phyloP scores from a whole-genome alignment of 2,329 filamentous ascomycete species.

The Fusarium acutatum region DNA sequence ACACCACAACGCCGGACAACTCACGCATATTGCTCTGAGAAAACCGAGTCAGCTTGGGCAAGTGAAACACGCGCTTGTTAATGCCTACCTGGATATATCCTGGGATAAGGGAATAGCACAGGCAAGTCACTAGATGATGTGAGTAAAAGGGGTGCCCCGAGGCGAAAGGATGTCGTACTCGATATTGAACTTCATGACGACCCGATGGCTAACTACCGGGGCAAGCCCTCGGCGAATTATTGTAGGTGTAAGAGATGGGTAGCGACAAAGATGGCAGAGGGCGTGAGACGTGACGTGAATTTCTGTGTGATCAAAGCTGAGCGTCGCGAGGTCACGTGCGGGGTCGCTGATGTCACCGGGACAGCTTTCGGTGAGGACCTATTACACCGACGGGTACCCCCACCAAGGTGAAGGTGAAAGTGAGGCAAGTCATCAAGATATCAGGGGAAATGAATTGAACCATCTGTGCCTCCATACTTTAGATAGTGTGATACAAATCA shows the following conservation, averaged over 20 bases:
- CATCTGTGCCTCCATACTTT: neutral
- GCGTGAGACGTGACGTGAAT: slow-evolving; percentile 39
- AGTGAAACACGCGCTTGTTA: neutral
- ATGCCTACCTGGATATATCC: slow-evolving; percentile 64
- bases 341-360: slow-evolving; percentile 11
- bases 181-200: slow-evolving; percentile 61
- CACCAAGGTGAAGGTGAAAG: neutral
- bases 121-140: slow-evolving; percentile 59
- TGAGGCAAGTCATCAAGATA: neutral
- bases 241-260: slow-evolving; percentile 2
- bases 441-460: neutral
- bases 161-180: slow-evolving; percentile 50
- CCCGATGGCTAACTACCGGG: slow-evolving; percentile 17
- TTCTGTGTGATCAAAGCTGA: slow-evolving; percentile 31
- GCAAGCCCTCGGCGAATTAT: slow-evolving; percentile 25
- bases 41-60: neutral
- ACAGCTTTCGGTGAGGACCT: slow-evolving; percentile 5
- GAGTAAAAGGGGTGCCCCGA: slow-evolving; percentile 11
- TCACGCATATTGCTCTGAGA: slow-evolving; percentile 64
- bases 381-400: neutral
- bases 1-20: slow-evolving; percentile 25
- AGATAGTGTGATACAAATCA: neutral
- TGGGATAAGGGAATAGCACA: slow-evolving; percentile 66
- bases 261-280: slow-evolving; percentile 1
- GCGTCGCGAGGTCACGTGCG: slow-evolving; percentile 46